Evolutionary conservation across 2,329 filamentous ascomycete species (phyloP).

Genomic region (Aspergillus piperis): DNA sequence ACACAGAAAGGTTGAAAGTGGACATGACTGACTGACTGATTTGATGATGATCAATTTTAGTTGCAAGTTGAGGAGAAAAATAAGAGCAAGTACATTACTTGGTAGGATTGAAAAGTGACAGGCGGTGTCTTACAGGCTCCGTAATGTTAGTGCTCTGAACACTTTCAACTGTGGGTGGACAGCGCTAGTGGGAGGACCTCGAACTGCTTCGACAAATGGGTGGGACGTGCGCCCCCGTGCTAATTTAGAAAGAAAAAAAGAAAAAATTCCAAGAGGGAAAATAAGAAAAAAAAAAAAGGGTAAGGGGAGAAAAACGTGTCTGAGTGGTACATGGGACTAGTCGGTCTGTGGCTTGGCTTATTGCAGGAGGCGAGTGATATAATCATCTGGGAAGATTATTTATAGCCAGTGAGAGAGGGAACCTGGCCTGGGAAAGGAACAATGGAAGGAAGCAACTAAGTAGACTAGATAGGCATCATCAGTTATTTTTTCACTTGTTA

Average conservation of each 20-base stretch:
- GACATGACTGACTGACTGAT: not conserved
- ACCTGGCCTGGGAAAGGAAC: too few species aligned
- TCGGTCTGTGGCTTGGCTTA: slow-evolving; percentile 8
- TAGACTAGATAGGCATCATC: too few species aligned
- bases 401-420: not conserved
- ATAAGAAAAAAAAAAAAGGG: not conserved
- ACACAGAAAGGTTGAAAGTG: not conserved
- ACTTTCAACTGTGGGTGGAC: not conserved
- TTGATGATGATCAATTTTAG: too few species aligned
- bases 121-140: not conserved
- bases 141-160: not conserved
- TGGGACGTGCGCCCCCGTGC: slow-evolving; percentile 11
- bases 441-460: too few species aligned
- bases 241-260: slow-evolving; percentile 1
- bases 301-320: slow-evolving; percentile 5
- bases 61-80: not conserved
- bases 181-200: not conserved
- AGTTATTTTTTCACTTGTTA: too few species aligned
- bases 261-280: too few species aligned
- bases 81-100: not conserved
- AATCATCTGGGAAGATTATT: not conserved
- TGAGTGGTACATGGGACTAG: not conserved
- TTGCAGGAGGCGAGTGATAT: not conserved
- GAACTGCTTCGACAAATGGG: slow-evolving; percentile 3
- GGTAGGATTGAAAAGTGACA: not conserved